Conservation (phyloP, 2,329 filamentous ascomycete species). For the Corinectria fuckeliana region DNA sequence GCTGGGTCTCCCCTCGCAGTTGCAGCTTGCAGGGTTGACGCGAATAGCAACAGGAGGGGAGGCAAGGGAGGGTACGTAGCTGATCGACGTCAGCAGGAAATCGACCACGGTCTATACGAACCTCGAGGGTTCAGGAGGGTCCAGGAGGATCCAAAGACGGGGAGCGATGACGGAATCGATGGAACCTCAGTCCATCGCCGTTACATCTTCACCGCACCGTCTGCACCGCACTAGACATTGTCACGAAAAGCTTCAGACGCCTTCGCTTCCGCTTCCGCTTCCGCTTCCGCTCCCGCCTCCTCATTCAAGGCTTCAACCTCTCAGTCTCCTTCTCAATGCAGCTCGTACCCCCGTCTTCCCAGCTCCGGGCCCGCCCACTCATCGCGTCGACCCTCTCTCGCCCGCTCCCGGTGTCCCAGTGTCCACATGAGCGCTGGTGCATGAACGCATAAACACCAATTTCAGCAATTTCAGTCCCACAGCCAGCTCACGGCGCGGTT, state of each 20-base stretch:
- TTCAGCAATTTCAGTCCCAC: constrained; percentile 36
- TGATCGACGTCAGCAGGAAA: constrained; percentile 22
- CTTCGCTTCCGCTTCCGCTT: too few species aligned
- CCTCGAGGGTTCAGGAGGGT: neutral
- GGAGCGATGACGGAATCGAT: constrained; percentile 16
- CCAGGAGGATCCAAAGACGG: neutral
- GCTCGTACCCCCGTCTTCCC: neutral
- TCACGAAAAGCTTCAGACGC: neutral
- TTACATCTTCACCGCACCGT: neutral
- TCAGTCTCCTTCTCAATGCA: neutral
- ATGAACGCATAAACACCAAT: constrained; percentile 42
- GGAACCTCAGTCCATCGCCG: constrained; percentile 9
- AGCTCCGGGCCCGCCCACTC: neutral
- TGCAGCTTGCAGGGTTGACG: constrained; percentile 18
- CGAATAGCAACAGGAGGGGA: constrained; percentile 19
- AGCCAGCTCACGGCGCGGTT: constrained; percentile 37
- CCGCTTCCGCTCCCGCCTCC: too few species aligned
- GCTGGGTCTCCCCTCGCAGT: neutral
- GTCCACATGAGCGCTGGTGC: constrained; percentile 17
- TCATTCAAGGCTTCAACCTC: constrained; percentile 6
- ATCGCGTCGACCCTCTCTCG: neutral
- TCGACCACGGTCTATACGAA: constrained; percentile 17
- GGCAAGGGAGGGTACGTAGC: neutral
- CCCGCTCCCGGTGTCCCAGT: neutral
- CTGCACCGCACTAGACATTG: neutral